Evolutionary conservation across 257 asterid species (phyloP), one percentile per base, ranked within the genome.

Genomic region (Jasminum sambac): DNA sequence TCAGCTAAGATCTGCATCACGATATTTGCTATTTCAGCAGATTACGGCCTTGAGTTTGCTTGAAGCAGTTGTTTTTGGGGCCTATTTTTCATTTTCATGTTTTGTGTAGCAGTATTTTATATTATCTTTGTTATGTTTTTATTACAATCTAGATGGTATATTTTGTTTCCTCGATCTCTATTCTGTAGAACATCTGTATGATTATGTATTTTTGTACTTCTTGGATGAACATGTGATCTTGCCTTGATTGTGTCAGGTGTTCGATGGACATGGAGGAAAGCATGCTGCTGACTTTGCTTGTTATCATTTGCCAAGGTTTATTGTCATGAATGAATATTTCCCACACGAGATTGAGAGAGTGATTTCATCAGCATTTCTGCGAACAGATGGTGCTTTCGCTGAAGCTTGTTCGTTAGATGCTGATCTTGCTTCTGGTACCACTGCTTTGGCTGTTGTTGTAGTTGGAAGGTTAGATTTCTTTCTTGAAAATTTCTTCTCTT

Each of bases 221-320:
- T 2, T 13, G 4, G 21, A 17, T 50, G 30, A 12, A n/a, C 21
- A 3, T 52, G 12, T n/a, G n/a, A n/a, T n/a, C n/a, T n/a, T n/a
- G n/a, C n/a, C 17, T 43, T 59, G 36, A n/a, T 36, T 65, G 62
- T 63, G 63, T 68, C 77, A 95, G 99, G 96, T 95, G 74, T 95
- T 95, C 48, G 99, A 95, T 73, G 99, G 99, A 30, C 99, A 95
- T 81, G 99, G 99, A 79, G 99, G 99, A 70, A 91, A 86, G 83
- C 98, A 91, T 62, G 99, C 99, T 0, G 98, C 99, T 66, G 98
- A 95, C 37, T 95, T 95, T 80, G 98, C 86, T 23, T 80, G 98
- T 82, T 66, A 80, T 75, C 95, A 89, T 80, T 78, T 95, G 77
- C 98, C 99, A 44, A 88, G 88, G 82, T 83, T 85, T 79, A 86